Conservation (phyloP, 2,329 filamentous ascomycete species). For the Furcasterigmium sp. region DNA sequence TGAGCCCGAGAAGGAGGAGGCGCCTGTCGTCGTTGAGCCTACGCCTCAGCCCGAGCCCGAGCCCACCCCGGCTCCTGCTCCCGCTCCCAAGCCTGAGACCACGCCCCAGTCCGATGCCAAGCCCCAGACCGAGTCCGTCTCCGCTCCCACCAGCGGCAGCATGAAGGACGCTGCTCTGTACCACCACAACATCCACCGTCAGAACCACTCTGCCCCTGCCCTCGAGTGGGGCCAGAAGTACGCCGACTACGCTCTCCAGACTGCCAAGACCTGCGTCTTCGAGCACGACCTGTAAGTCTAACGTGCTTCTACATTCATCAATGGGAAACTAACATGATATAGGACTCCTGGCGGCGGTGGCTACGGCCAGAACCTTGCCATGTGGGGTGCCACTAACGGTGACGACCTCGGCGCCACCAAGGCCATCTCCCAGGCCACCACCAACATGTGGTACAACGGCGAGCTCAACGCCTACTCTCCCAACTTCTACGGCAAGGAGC, state of each 20-base stretch:
- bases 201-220: conserved; percentile 67
- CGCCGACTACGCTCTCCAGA: conserved; percentile 56
- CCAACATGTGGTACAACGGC: conserved; percentile 83
- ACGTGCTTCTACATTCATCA: too few species aligned
- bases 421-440: conserved; percentile 63
- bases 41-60: conserved; percentile 1
- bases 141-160: conserved; percentile 15
- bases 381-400: conserved; percentile 38
- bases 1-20: conserved; percentile 8
- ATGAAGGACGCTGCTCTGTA: conserved; percentile 45
- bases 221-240: conserved; percentile 63
- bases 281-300: conserved; percentile 69
- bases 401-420: conserved; percentile 41
- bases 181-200: conserved; percentile 82
- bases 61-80: conserved; percentile 9
- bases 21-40: conserved; percentile 4
- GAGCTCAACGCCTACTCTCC: conserved; percentile 57
- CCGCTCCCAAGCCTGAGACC: conserved; percentile 8
- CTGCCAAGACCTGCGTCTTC: conserved; percentile 66
- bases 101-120: too few species aligned
- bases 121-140: conserved; percentile 7
- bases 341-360: conserved; percentile 53
- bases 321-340: conserved; percentile 22
- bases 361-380: conserved; percentile 92
- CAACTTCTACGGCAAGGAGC: conserved; percentile 53